Percentiles rank a stretch among this genome's conserved stretches.
These are phyloP conservation scores for Pichia sp. DNA, from an alignment of 1,139 yeast species.

Conservation along the genomic window DNA sequence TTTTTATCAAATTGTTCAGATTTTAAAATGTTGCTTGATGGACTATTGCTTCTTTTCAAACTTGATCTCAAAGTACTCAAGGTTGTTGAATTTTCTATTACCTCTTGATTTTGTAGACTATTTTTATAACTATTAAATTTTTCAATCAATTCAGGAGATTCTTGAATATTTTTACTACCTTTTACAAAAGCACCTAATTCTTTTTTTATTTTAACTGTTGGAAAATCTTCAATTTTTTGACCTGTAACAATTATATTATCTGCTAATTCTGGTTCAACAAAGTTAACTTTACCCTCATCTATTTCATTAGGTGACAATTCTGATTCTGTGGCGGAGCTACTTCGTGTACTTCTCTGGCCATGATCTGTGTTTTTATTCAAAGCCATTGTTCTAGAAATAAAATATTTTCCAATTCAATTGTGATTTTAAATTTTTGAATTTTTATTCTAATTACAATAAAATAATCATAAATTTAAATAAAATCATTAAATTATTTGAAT, in stretches of 20 bases:
- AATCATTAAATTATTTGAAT: too few species aligned
- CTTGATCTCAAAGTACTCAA: background rate
- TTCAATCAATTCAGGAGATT: background rate
- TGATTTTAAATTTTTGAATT: too few species aligned
- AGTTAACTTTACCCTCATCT: constrained; percentile 8
- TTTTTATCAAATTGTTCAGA: constrained; percentile 7
- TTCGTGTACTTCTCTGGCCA: background rate
- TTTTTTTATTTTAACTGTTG: constrained; percentile 47
- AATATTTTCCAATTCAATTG: too few species aligned
- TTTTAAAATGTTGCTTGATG: too few species aligned
- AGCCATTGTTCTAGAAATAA: too few species aligned
- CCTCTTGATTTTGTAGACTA: too few species aligned
- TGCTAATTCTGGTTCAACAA: constrained; percentile 56
- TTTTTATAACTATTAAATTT: background rate
- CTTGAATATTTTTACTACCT: background rate
- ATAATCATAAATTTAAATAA: too few species aligned
- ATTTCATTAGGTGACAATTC: too few species aligned
- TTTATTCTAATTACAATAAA: too few species aligned
- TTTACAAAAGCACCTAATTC: constrained; percentile 32
- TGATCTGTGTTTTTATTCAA: too few species aligned
- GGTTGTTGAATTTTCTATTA: too few species aligned
- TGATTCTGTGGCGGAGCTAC: too few species aligned
- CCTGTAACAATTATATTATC: constrained; percentile 58
- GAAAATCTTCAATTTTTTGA: constrained; percentile 56
- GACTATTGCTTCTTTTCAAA: constrained; percentile 1